phyloP scores from a whole-genome alignment of 2,329 filamentous ascomycete genomes.

The Trichoderma breve region DNA sequence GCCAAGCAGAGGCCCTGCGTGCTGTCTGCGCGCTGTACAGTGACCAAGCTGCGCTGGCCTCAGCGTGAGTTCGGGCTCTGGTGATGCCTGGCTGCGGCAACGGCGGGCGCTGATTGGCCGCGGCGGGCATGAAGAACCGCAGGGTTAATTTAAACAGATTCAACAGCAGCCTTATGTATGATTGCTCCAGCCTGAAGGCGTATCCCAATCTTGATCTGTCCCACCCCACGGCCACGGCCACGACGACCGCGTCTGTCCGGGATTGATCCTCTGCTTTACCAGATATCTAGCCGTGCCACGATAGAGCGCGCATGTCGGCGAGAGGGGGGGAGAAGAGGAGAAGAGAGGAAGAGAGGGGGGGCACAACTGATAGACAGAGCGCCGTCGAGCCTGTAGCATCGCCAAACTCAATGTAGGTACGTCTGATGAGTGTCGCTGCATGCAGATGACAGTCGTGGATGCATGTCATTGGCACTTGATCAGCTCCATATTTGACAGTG shows the following conservation, averaged over 20 bases:
- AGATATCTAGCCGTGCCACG: conserved; percentile 20
- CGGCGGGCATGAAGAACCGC: conserved; percentile 8
- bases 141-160: conserved; percentile 11
- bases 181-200: conserved; percentile 10
- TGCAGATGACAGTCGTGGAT: conserved; percentile 21
- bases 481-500: conserved; percentile 16
- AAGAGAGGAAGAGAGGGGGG: not conserved
- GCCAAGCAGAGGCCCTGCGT: conserved; percentile 5
- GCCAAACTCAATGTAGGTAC: conserved; percentile 13
- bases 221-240: conserved; percentile 3
- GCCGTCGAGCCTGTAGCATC: conserved; percentile 14
- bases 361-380: not conserved
- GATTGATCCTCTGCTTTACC: not conserved
- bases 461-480: conserved; percentile 21
- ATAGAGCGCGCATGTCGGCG: conserved; percentile 14
- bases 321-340: not conserved
- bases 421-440: conserved; percentile 19
- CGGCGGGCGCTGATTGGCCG: conserved; percentile 13
- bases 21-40: conserved; percentile 16
- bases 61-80: conserved; percentile 7
- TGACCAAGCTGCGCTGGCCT: conserved; percentile 15
- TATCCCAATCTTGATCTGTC: conserved; percentile 19
- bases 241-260: not conserved
- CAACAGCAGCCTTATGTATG: conserved; percentile 14
- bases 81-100: conserved; percentile 11